Base-by-base conservation (phyloP, 805 yeast genomes). In the Jamesozyma hellenica region DNA sequence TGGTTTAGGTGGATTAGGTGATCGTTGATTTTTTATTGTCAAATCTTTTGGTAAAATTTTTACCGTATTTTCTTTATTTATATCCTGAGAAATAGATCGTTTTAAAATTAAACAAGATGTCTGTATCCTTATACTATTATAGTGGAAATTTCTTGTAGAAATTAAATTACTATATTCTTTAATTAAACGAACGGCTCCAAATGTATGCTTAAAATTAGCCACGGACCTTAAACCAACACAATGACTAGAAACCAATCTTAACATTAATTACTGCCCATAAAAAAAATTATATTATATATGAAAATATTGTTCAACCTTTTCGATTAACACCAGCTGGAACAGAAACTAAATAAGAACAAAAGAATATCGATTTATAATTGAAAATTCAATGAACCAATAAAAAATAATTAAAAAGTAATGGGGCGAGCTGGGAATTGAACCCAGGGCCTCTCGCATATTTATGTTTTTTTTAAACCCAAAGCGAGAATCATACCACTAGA, bases 391-490 rank as follows among this genome's bases (percentile, higher is more conserved):
- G 14, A n/a, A n/a, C 29, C 13, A 27, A 11, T 12, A 4, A n/a
- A 27, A 27, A 11, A 6, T 12, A 10, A n/a, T 7, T 4, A 42
- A 50, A 46, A 36, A 35, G 35, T 46, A 41, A 47, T 32, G 61
- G 63, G 62, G 61, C 63, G 56, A 49, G 56, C 73, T 66, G 74
- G 73, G 74, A 69, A 68, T 69, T 68, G 74, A 69, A 69, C 74
- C 74, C 74, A 66, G 74, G 75, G 72, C 74, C 73, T 68, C 73
- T 68, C 74, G 71, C 73, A 70, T 53, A 49, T 48, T 51, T 43
- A 47, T 37, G 27, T 16, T 14, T 16, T 19, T 39, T 6, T 17
- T n/a, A 13, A 11, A 48, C 61, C 61, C 61, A 58, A 58, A 58
- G 61, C 61, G 61, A 57, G 62, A 58, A 58, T 57, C 62, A 57